These are phyloP conservation scores for Royoungia palumana DNA, from an alignment of 768 basidiomycete species.

Conservation along the genomic window DNA sequence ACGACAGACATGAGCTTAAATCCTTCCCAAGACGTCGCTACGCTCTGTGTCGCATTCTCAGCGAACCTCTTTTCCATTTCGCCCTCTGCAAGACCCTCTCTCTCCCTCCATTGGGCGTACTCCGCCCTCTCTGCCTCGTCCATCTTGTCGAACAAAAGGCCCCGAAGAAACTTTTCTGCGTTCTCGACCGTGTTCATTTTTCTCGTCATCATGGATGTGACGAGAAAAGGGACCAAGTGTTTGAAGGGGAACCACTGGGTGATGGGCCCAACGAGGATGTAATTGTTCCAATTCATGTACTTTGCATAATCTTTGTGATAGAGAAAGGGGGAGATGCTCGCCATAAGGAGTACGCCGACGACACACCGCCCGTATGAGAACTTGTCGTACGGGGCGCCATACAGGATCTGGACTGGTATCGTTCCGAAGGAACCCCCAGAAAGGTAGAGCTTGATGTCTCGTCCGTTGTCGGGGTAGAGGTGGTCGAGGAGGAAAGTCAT, in stretches of 20 bases:
- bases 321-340: conserved; percentile 45
- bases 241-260: conserved; percentile 41
- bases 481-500: conserved; percentile 46
- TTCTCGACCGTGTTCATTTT: conserved; percentile 38
- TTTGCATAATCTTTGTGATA: conserved; percentile 44
- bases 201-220: conserved; percentile 28
- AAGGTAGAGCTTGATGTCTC: conserved; percentile 45
- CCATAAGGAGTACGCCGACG: conserved; percentile 45
- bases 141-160: conserved; percentile 39
- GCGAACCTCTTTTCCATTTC: conserved; percentile 43
- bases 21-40: conserved; percentile 50
- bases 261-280: conserved; percentile 46
- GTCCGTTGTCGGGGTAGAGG: conserved; percentile 41
- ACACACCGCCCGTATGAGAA: conserved; percentile 51
- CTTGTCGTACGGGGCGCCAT: conserved; percentile 45
- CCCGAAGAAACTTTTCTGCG: conserved; percentile 42
- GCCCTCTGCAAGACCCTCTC: conserved; percentile 39
- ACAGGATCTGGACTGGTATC: conserved; percentile 53
- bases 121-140: conserved; percentile 33
- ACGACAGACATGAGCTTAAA: conserved; percentile 42
- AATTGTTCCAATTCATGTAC: conserved; percentile 45
- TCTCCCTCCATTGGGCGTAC: conserved; percentile 41
- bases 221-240: conserved; percentile 30
- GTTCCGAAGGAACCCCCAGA: conserved; percentile 55
- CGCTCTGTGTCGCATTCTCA: conserved; percentile 43